These are phyloP conservation scores for Paramyrothecium roridum DNA, from an alignment of 2,329 filamentous ascomycete species.

Conservation along the genomic window DNA sequence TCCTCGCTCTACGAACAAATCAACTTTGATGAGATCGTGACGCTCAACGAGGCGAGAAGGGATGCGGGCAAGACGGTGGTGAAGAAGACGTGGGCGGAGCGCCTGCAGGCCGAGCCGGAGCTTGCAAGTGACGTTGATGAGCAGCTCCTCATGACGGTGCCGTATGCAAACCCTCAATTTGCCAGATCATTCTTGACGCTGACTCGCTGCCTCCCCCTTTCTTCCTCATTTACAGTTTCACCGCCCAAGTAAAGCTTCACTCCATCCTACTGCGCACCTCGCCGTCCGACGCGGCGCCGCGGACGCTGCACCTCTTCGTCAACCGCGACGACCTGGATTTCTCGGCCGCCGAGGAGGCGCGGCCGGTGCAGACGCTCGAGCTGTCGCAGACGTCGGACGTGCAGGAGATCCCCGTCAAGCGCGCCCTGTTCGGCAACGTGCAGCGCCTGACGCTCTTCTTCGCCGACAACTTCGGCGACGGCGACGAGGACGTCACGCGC, in stretches of 20 bases:
- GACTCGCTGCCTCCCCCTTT: not conserved
- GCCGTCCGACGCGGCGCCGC: conserved; percentile 66
- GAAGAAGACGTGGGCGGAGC: conserved; percentile 87
- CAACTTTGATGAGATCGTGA: conserved; percentile 79
- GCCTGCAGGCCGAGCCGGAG: conserved; percentile 68
- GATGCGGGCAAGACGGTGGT: conserved; percentile 72
- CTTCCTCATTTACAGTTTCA: conserved; percentile 60
- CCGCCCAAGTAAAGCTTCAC: conserved; percentile 89
- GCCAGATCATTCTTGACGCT: not conserved
- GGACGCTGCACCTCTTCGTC: conserved; percentile 80
- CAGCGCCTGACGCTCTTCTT: conserved; percentile 82
- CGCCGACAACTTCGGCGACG: conserved; percentile 82
- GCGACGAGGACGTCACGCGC: conserved; percentile 75
- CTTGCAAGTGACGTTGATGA: conserved; percentile 85
- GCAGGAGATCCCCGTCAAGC: conserved; percentile 82
- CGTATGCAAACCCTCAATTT: conserved; percentile 53
- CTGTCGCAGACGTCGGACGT: conserved; percentile 76
- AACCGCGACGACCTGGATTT: conserved; percentile 91
- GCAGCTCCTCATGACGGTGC: conserved; percentile 88
- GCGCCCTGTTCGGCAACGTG: conserved; percentile 87
- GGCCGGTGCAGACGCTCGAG: conserved; percentile 72
- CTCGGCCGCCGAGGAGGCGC: conserved; percentile 63
- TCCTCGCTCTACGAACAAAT: conserved; percentile 90
- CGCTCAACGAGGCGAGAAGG: conserved; percentile 74
- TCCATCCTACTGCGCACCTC: conserved; percentile 83